Base-by-base conservation (phyloP, 2,329 filamentous ascomycete species). In the Trichoderma atrobrunneum region DNA sequence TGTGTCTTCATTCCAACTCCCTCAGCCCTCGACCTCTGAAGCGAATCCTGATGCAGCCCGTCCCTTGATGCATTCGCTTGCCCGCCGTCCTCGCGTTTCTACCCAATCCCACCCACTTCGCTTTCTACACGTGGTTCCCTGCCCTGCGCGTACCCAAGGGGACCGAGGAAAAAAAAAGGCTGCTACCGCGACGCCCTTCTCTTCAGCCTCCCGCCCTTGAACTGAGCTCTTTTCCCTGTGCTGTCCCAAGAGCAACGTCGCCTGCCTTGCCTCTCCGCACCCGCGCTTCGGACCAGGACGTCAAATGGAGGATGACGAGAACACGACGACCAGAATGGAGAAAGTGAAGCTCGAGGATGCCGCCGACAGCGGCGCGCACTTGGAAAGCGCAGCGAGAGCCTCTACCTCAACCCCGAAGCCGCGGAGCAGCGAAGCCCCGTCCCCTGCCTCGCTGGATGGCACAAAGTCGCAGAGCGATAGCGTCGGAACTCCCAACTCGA, bases 381-480 rank as follows among this genome's bases (percentile, higher is more conserved):
- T 84, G 72, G 85, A 84, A 77, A 82, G 80, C 76, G 84, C 85
- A 75, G 77, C 77, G 70, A 82, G 80, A 74, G 80, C 78, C 73
- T 80, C 81, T 54, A 80, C 82, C 63, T 82, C 83, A 14, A 81
- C 83, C n/a, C 76, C 77, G 39, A 78, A 78, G 64, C 74, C 74
- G 63, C 77, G 75, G 51, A 73, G 77, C 16, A 75, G 76, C 67
- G 74, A 77, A 24, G 76, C 76, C 18, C 78, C 75, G 51, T 84
- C 84, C 6, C 80, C 84, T 59, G 74, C 81, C 77, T 86, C 85
- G 66, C 82, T 82, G 70, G 84, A 85, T 74, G 83, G 82, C 54
- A 74, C 78, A 75, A 87, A 87, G 75, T 81, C 83, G 70, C 82
- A 83, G 72, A 85, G 81, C 76, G 85, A 85, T 70, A 85, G 84